Evolutionary conservation across 352 stramenopile species (phyloP), one percentile per base, ranked within the genome.

Genomic region (Phytophthora ohioensis): DNA sequence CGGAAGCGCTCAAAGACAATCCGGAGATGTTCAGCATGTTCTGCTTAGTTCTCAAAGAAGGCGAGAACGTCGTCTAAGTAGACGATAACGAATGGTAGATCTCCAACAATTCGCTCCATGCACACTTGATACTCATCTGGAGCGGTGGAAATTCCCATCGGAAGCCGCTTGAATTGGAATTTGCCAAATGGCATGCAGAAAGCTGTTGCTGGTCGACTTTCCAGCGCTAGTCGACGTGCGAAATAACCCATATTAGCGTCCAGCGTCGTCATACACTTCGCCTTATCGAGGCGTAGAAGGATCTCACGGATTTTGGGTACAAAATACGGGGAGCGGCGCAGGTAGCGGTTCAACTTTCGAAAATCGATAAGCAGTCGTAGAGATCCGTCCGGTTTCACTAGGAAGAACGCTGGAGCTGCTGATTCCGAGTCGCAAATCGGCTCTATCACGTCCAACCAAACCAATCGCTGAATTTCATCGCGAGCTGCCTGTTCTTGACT

Each of bases 121-220:
- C 47, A 66, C 2, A 47, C 3, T 12, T 54, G 58, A 38, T 67
- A 67, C 15, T 67, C 39, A 10, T 67, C 58, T 10, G 58, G 48
- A 5, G 58, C 58, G 1, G 58, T 67, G 6, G 48, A 67, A 15
- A 58, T 67, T 32, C 49, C 59, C 61, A 62, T 69, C 9, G 61
- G 43, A 0, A 62, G n/a, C 0, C 52, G 2, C 43, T 69, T 69
- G 31, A 46, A 69, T 36, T 69, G 62, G 9, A 58, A 57, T n/a
- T 63, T 63, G 0, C 43, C 21, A 7, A 56, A 63, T 0, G 51
- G 43, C 4, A 69, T 13, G 10, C 53, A 69, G 9, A 69, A 69
- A 0, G 45, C 45, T 3, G 45, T 64, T 0, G 21, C 1, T 30
- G 42, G 11, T 0, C 43, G 41, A 4, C 52, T 64, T n/a, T 64